Conservation (phyloP, 2,329 filamentous ascomycete genomes). For the Colletotrichum tamarilloi region DNA sequence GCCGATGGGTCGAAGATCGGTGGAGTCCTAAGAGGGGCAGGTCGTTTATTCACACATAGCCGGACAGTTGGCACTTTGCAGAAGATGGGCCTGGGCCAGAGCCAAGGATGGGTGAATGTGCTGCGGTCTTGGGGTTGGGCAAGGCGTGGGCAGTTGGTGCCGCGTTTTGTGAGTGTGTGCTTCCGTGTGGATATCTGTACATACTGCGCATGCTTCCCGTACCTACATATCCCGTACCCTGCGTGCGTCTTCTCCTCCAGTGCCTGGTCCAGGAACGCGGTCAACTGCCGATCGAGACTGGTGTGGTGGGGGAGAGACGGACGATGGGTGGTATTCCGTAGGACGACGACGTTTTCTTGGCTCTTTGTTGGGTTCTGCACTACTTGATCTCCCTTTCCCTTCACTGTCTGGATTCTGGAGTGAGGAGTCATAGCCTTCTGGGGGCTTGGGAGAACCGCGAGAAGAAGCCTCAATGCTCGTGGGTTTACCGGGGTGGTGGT, state of each 20-base stretch:
- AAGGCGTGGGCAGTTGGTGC: not conserved
- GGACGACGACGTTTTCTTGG: conserved; percentile 1
- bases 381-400: not conserved
- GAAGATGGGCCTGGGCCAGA: not conserved
- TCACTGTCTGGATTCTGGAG: not conserved
- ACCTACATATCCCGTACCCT: not conserved
- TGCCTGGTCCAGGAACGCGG: conserved; percentile 23
- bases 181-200: not conserved
- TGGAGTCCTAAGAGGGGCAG: conserved; percentile 1
- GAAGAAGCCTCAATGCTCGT: not conserved
- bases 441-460: not conserved
- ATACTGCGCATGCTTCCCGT: not conserved
- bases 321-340: not conserved
- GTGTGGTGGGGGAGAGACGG: not conserved
- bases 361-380: not conserved
- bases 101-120: not conserved
- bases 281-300: conserved; percentile 22
- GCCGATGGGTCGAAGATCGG: conserved; percentile 23
- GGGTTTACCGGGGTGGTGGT: not conserved
- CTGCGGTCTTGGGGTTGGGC: not conserved
- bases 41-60: not conserved
- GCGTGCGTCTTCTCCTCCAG: not conserved
- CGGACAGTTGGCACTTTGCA: not conserved
- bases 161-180: not conserved
- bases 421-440: too few relatives aligned